phyloP scores from a whole-genome alignment of 768 basidiomycete genomes.

The Zangia roseola region DNA sequence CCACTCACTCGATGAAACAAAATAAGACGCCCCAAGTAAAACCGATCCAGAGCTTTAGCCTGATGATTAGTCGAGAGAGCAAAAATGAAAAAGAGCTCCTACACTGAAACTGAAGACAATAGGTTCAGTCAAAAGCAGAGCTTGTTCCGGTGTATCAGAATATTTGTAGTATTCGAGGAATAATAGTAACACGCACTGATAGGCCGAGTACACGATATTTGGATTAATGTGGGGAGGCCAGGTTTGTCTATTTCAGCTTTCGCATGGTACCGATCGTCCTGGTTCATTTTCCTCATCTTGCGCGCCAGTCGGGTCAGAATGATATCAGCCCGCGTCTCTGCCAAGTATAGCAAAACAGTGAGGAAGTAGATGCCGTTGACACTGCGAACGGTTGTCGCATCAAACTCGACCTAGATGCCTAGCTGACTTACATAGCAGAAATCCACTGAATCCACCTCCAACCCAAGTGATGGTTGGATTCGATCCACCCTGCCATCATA shows the following conservation, averaged over 20 bases:
- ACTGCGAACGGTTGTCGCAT: constrained; percentile 33
- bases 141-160: constrained; percentile 8
- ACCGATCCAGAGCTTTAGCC: constrained; percentile 60
- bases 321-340: constrained; percentile 73
- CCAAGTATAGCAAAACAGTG: constrained; percentile 53
- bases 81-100: constrained; percentile 19
- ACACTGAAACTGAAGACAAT: constrained; percentile 74
- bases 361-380: constrained; percentile 50
- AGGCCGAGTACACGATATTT: constrained; percentile 68
- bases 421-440: constrained; percentile 51
- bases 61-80: constrained; percentile 2
- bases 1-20: constrained; percentile 56
- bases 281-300: constrained; percentile 61
- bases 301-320: constrained; percentile 65
- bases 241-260: constrained; percentile 62
- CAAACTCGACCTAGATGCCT: background rate
- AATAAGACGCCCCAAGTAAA: constrained; percentile 78
- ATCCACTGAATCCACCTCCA: constrained; percentile 91
- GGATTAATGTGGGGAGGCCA: constrained; percentile 57
- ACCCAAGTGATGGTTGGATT: constrained; percentile 51
- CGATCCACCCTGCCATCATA: constrained; percentile 63
- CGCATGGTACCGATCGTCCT: constrained; percentile 60
- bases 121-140: constrained; percentile 48
- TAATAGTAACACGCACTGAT: constrained; percentile 53
- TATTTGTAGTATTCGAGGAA: background rate